Evolutionary conservation across 129 eudicot species (phyloP).

Genomic region (Flaveria linearis): DNA sequence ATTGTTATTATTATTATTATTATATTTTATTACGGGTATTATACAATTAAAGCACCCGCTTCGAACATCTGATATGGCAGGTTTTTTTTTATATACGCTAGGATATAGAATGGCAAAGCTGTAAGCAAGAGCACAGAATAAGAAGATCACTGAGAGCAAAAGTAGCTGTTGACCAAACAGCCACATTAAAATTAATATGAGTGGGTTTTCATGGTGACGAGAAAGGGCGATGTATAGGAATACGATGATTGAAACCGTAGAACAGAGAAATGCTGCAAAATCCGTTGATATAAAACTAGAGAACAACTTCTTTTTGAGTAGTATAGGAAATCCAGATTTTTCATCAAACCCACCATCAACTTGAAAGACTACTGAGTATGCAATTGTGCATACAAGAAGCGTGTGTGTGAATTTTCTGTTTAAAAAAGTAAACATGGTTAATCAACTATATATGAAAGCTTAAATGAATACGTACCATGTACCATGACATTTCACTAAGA

Average conservation of each 20-base stretch:
- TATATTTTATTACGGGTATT: too few relatives aligned
- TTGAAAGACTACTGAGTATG: too few relatives aligned
- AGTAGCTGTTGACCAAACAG: conserved; percentile 7
- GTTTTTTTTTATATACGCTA: too few relatives aligned
- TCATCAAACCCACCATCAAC: background rate
- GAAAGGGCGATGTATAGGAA: conserved; percentile 27
- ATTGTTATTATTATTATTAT: too few relatives aligned
- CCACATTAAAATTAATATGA: background rate
- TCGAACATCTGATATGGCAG: too few relatives aligned
- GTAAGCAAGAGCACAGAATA: conserved; percentile 1
- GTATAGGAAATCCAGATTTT: conserved; percentile 17
- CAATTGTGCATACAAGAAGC: too few relatives aligned
- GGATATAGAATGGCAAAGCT: conserved; percentile 29
- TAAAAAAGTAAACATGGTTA: too few relatives aligned
- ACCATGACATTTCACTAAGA: conserved; percentile 41
- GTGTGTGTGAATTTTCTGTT: too few relatives aligned
- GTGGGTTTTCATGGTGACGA: background rate
- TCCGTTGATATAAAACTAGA: conserved; percentile 18
- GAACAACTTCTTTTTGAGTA: background rate
- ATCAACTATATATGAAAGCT: too few relatives aligned
- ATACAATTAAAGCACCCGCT: too few relatives aligned
- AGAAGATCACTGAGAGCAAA: conserved; percentile 21
- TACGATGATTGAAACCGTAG: conserved; percentile 31
- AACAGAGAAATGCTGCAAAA: conserved; percentile 25
- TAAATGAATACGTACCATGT: conserved; percentile 33